Evolutionary conservation across 371 early-diverging fungal genomes (phyloP).

Genomic region (Apophysomyces ossiformis): DNA sequence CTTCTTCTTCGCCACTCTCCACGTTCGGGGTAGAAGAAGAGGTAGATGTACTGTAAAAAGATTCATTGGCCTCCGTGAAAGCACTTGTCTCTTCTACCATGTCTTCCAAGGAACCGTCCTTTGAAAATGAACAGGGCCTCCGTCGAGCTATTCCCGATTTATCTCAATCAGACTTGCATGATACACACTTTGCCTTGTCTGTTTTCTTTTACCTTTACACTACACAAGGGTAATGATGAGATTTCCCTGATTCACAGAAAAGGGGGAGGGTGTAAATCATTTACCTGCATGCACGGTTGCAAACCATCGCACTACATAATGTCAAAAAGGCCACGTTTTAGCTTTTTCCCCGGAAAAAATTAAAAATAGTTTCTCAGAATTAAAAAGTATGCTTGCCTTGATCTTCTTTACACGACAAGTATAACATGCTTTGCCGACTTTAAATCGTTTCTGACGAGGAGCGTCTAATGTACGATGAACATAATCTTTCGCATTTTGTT

Average conservation of each 20-base stretch:
- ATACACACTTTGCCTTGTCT: background rate
- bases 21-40: background rate
- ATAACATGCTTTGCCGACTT: slow-evolving; percentile 52
- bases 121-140: slow-evolving; percentile 27
- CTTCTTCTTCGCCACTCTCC: background rate
- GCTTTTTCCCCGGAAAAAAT: too few relatives aligned
- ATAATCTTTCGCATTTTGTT: background rate
- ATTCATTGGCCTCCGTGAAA: background rate
- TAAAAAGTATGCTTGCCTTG: slow-evolving; percentile 33
- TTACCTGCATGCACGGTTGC: slow-evolving; percentile 11
- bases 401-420: slow-evolving; percentile 58
- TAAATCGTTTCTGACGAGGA: slow-evolving; percentile 42
- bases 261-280: background rate
- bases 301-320: slow-evolving; percentile 3
- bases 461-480: background rate
- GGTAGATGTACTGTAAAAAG: slow-evolving; percentile 10
- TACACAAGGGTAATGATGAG: background rate
- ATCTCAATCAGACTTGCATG: background rate
- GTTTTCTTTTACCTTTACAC: background rate
- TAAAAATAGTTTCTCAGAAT: too few relatives aligned
- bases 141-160: slow-evolving; percentile 18
- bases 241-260: background rate
- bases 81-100: slow-evolving; percentile 13
- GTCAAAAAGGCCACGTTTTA: background rate
- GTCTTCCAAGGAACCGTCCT: slow-evolving; percentile 19